A percentile compares a stretch with the other conserved stretches of the same genome.
These are phyloP conservation scores for Pichia sp. DNA, from an alignment of 1,139 yeast genomes.

Conservation along the genomic window DNA sequence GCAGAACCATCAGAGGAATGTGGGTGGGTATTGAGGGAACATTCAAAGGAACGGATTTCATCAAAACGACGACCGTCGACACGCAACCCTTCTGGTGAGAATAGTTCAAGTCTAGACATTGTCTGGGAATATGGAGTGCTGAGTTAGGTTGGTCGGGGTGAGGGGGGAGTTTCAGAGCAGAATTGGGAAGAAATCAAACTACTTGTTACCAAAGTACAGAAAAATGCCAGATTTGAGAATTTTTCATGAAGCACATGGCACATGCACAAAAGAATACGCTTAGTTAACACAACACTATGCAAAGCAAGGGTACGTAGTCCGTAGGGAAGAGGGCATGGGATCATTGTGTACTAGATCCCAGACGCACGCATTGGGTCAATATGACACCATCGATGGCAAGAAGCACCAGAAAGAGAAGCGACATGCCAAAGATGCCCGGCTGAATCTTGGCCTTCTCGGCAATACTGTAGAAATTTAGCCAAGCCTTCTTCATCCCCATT, in stretches of 20 bases:
- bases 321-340: background rate
- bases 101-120: constrained; percentile 55
- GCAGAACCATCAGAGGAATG: constrained; percentile 89
- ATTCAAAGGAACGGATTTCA: constrained; percentile 75
- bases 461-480: constrained; percentile 5
- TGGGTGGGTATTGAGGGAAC: constrained; percentile 83
- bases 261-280: no score
- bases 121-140: no score
- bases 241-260: no score
- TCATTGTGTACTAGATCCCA: no score
- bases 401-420: constrained; percentile 1
- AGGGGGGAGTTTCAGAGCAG: background rate
- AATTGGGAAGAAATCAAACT: background rate
- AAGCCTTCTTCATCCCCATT: constrained; percentile 5
- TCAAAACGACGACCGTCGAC: constrained; percentile 95
- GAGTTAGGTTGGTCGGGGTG: no score
- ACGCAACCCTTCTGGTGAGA: constrained; percentile 90
- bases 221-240: no score
- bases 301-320: no score
- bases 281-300: no score
- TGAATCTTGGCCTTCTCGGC: constrained; percentile 5
- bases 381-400: constrained; percentile 2
- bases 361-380: constrained; percentile 1
- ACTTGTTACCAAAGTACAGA: no score
- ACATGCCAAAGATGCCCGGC: constrained; percentile 6